Evolutionary conservation across 2,329 filamentous ascomycete species (phyloP).

Genomic region (Fusarium temperatum): DNA sequence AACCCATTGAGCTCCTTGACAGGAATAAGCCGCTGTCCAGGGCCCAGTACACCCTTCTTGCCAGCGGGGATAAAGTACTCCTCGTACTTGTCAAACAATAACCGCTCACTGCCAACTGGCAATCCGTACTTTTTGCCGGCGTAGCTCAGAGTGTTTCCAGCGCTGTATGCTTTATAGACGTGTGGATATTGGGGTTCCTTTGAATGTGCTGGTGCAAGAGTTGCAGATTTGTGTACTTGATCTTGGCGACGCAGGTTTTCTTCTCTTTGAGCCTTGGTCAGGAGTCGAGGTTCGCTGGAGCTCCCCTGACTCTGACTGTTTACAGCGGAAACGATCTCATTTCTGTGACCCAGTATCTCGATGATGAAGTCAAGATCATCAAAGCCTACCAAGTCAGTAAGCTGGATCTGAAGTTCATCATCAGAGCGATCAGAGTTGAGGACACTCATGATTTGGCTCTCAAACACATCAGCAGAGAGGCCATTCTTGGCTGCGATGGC

Average conservation of each 20-base stretch:
- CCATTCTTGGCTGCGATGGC: constrained; percentile 73
- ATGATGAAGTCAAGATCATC: constrained; percentile 94
- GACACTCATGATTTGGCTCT: constrained; percentile 79
- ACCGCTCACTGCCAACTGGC: constrained; percentile 76
- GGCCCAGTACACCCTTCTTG: constrained; percentile 77
- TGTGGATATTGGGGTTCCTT: constrained; percentile 87
- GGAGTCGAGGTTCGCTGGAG: constrained; percentile 60
- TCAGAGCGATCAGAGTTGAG: constrained; percentile 74
- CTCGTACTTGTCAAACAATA: constrained; percentile 81
- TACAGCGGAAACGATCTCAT: constrained; percentile 67
- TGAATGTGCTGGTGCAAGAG: constrained; percentile 75
- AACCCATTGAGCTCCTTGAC: constrained; percentile 88
- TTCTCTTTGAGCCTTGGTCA: constrained; percentile 81
- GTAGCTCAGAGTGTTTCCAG: constrained; percentile 85
- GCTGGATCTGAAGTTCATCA: constrained; percentile 88
- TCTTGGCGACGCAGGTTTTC: constrained; percentile 80
- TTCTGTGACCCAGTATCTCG: constrained; percentile 82
- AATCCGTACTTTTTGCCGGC: constrained; percentile 85
- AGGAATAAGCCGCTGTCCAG: constrained; percentile 77
- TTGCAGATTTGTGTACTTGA: constrained; percentile 80
- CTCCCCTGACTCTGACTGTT: constrained; percentile 48
- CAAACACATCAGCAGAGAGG: constrained; percentile 74
- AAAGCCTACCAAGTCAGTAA: constrained; percentile 91
- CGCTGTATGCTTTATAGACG: constrained; percentile 84
- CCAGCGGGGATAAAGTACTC: constrained; percentile 88